Conservation (phyloP, 2,329 filamentous ascomycete genomes). For the Lasiodiplodia sp. region DNA sequence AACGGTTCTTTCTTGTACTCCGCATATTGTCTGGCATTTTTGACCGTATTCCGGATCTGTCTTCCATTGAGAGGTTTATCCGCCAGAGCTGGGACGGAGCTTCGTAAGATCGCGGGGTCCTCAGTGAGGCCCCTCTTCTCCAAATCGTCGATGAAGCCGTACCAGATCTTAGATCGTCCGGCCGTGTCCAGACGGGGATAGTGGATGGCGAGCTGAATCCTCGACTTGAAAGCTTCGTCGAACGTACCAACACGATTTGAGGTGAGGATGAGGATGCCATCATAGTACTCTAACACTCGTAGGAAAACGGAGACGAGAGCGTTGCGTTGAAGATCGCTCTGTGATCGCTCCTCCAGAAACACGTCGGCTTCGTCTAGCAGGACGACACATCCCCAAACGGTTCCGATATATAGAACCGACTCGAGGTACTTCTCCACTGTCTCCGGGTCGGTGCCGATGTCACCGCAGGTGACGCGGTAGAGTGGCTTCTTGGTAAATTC, state of each 20-base stretch:
- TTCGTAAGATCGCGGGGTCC: too few relatives aligned
- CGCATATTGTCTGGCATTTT: too few relatives aligned
- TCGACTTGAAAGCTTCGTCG: slow-evolving; percentile 23
- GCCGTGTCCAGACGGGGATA: slow-evolving; percentile 21
- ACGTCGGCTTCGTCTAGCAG: slow-evolving; percentile 26
- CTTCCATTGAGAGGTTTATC: too few relatives aligned
- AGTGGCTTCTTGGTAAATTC: slow-evolving; percentile 40
- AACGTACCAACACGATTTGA: slow-evolving; percentile 17
- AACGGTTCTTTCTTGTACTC: too few relatives aligned
- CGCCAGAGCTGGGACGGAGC: too few relatives aligned
- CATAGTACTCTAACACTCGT: slow-evolving; percentile 8
- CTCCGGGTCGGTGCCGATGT: slow-evolving; percentile 5
- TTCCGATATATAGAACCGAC: background rate
- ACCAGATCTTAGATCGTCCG: slow-evolving; percentile 27
- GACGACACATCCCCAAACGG: background rate
- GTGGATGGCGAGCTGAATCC: slow-evolving; percentile 32
- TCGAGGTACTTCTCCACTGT: background rate
- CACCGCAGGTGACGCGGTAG: slow-evolving; percentile 35
- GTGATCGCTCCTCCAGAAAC: slow-evolving; percentile 12
- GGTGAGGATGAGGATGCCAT: slow-evolving; percentile 28
- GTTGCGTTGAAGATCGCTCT: background rate
- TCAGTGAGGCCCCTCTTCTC: too few relatives aligned
- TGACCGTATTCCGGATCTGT: too few relatives aligned
- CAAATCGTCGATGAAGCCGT: slow-evolving; percentile 16
- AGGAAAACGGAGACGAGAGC: background rate